Evolutionary conservation across 441 rosid species (phyloP).

Genomic region (Populus hybrid): DNA sequence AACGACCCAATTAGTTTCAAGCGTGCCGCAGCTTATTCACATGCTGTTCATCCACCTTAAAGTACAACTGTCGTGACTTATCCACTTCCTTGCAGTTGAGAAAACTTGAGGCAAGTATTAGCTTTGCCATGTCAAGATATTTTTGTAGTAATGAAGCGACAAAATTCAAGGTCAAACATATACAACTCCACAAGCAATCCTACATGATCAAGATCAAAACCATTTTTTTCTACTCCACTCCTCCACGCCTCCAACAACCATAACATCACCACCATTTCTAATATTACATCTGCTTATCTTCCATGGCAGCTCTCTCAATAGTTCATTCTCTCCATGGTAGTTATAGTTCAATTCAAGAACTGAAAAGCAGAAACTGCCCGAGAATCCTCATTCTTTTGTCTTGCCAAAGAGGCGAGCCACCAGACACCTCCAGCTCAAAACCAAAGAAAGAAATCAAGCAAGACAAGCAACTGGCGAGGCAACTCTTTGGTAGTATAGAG

Average conservation of each 20-base stretch:
- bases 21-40: background rate
- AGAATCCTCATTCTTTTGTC: conserved; percentile 25
- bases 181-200: background rate
- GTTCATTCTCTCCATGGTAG: conserved; percentile 23
- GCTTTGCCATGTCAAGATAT: conserved; percentile 25
- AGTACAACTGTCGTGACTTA: background rate
- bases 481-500: conserved; percentile 14
- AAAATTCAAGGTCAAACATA: conserved; percentile 3
- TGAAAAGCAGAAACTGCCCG: conserved; percentile 22
- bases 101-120: conserved; percentile 19
- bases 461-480: conserved; percentile 11
- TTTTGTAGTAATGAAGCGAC: conserved; percentile 8
- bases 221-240: background rate
- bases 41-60: background rate
- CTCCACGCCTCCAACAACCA: too few species aligned
- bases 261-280: background rate
- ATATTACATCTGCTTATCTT: background rate
- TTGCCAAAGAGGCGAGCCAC: conserved; percentile 34
- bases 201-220: background rate
- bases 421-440: conserved; percentile 17
- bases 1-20: background rate
- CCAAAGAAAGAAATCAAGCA: conserved; percentile 29
- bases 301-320: conserved; percentile 54
- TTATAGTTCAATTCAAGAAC: conserved; percentile 19
- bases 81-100: conserved; percentile 10